Evolutionary conservation across 306 rosid species (phyloP).

Genomic region (Coriaria nepalensis): DNA sequence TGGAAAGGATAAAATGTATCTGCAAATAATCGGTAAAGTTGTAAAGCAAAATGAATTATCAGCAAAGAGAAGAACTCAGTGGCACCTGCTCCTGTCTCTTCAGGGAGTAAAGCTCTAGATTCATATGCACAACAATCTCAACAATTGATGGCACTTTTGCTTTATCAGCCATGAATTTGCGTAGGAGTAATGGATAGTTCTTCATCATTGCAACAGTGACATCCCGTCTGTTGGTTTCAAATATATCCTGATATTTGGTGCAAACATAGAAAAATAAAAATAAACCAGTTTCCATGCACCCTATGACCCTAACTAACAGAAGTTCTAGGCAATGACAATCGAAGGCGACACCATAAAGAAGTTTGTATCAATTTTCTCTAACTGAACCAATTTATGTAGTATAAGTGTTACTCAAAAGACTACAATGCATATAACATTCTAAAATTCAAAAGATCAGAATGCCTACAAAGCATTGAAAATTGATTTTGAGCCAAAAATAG

Average conservation of each 20-base stretch:
- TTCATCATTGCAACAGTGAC: slow-evolving; percentile 80
- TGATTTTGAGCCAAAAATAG: slow-evolving; percentile 1
- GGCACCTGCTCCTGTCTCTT: slow-evolving; percentile 88
- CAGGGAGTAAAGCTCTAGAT: slow-evolving; percentile 73
- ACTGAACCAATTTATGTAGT: too few species aligned
- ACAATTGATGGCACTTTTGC: slow-evolving; percentile 63
- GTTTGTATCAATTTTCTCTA: too few species aligned
- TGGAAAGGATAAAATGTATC: slow-evolving; percentile 27
- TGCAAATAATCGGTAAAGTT: slow-evolving; percentile 14
- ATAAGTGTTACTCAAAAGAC: too few species aligned
- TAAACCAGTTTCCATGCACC: background rate
- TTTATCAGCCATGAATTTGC: slow-evolving; percentile 82
- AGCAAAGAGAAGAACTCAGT: slow-evolving; percentile 9
- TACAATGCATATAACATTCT: background rate
- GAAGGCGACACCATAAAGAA: too few species aligned
- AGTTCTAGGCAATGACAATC: too few species aligned
- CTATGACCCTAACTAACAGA: too few species aligned
- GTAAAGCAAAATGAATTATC: slow-evolving; percentile 11
- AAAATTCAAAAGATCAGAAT: background rate
- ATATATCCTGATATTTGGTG: slow-evolving; percentile 47
- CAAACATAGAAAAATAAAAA: slow-evolving; percentile 8
- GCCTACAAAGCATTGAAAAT: background rate
- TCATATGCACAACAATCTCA: slow-evolving; percentile 66
- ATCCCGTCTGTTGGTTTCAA: slow-evolving; percentile 72
- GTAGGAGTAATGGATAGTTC: slow-evolving; percentile 67